Conservation (phyloP, 1,284 basidiomycete genomes). For the Trichosporon inkin region DNA sequence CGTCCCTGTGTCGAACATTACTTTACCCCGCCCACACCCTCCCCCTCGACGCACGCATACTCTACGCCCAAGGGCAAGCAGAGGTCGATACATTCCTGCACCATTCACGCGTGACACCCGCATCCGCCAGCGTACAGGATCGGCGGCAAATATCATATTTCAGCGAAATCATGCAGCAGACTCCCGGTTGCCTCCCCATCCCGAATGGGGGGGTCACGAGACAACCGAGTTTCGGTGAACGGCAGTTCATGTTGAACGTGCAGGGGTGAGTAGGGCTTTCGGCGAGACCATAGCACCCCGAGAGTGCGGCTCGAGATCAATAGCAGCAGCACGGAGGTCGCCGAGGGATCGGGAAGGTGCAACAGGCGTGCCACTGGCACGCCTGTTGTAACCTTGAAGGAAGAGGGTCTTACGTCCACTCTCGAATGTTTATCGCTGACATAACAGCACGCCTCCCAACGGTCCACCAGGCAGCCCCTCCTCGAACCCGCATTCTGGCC, state of each 20-base stretch:
- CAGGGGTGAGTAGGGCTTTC: slow-evolving; percentile 2
- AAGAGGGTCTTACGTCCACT: not conserved
- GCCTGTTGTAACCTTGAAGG: not conserved
- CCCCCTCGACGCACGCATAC: not conserved
- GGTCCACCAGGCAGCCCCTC: slow-evolving; percentile 14
- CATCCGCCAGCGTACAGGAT: not conserved
- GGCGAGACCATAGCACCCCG: not conserved
- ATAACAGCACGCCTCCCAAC: slow-evolving; percentile 16
- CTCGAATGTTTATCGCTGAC: not conserved
- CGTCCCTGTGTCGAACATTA: slow-evolving; percentile 2
- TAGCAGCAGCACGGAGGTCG: too few species aligned
- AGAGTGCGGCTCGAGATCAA: not conserved
- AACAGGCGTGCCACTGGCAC: not conserved
- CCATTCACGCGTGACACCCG: not conserved
- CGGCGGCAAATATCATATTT: slow-evolving; percentile 1
- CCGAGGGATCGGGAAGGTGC: not conserved
- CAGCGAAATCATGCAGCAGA: not conserved
- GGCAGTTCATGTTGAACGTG: slow-evolving; percentile 8
- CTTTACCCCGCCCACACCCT: not conserved
- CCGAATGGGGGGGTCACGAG: slow-evolving; percentile 7
- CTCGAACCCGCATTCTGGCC: slow-evolving; percentile 29
- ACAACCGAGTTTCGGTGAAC: not conserved
- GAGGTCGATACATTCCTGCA: not conserved
- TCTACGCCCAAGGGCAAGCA: not conserved
- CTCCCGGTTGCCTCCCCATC: slow-evolving; percentile 6